A percentile compares a stretch with the other conserved stretches of the same genome.
Conservation (phyloP, 208 protist species). For the Leishmania aethiopica region DNA sequence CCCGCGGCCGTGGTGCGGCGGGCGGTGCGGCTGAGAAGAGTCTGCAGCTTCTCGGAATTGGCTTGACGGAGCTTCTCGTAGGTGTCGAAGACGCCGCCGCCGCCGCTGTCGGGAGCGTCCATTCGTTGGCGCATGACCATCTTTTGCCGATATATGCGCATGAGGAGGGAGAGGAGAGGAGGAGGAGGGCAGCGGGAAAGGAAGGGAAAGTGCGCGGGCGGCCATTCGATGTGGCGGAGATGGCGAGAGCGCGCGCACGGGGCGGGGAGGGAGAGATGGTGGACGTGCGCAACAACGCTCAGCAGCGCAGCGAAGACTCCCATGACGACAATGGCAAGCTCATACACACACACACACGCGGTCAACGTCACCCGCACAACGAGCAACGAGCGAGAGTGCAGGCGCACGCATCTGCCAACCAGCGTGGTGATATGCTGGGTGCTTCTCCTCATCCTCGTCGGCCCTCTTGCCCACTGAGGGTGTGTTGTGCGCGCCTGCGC, state of each 20-base stretch:
- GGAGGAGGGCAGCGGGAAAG: not conserved
- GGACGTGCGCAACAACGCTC: not conserved
- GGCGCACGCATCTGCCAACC: not conserved
- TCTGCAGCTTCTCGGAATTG: constrained; percentile 29
- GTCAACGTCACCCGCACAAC: no score
- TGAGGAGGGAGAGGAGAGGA: not conserved
- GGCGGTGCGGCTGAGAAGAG: constrained; percentile 15
- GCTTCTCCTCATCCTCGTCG: not conserved
- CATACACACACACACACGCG: not conserved
- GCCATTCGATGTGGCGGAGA: not conserved
- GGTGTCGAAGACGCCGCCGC: constrained; percentile 22
- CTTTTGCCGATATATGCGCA: not conserved
- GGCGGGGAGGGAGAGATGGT: not conserved
- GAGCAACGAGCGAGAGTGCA: no score
- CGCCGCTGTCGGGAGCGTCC: constrained; percentile 8
- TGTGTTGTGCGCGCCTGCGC: not conserved
- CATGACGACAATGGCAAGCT: not conserved
- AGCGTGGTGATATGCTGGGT: not conserved
- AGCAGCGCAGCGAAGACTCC: not conserved
- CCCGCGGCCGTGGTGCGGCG: constrained; percentile 12
- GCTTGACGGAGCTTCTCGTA: constrained; percentile 18
- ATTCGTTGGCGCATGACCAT: constrained; percentile 14
- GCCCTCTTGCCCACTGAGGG: not conserved
- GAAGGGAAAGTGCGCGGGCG: not conserved
- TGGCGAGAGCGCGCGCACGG: not conserved